Evolutionary conservation across 2,329 filamentous ascomycete genomes (phyloP).

Genomic region (Arachnomyces sp.): DNA sequence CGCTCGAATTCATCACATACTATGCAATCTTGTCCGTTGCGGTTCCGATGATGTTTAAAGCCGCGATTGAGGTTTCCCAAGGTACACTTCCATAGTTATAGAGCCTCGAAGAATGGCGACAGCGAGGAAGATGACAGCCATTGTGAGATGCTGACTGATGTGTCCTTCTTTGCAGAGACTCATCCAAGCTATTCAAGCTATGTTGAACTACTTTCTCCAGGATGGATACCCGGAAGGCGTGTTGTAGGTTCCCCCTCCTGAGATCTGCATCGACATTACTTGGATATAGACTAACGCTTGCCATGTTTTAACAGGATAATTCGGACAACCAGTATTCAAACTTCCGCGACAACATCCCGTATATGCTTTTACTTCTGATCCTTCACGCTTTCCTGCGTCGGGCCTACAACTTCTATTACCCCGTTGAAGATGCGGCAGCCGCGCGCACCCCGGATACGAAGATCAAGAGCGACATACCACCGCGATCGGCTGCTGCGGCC

Average conservation of each 20-base stretch:
- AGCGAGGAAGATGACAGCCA: background rate
- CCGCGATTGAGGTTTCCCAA: constrained; percentile 77
- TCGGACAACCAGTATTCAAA: constrained; percentile 81
- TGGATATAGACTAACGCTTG: constrained; percentile 9
- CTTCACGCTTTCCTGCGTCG: constrained; percentile 73
- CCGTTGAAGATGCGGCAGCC: constrained; percentile 28
- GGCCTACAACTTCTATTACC: constrained; percentile 55
- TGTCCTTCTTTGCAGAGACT: constrained; percentile 48
- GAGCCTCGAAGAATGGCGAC: background rate
- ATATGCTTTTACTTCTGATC: constrained; percentile 64
- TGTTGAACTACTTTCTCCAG: constrained; percentile 61
- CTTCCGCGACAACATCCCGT: constrained; percentile 80
- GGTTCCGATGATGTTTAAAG: constrained; percentile 84
- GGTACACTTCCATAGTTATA: constrained; percentile 43
- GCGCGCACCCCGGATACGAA: constrained; percentile 11
- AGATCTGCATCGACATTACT: background rate
- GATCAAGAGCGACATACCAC: constrained; percentile 22
- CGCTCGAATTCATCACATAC: constrained; percentile 79
- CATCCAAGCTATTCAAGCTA: constrained; percentile 76
- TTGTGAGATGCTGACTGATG: constrained; percentile 1
- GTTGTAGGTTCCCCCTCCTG: constrained; percentile 52
- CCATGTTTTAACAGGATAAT: constrained; percentile 57
- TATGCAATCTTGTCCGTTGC: constrained; percentile 57
- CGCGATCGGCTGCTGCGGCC: constrained; percentile 23
- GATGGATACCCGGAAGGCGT: constrained; percentile 89